A percentile compares a stretch with the other conserved stretches of the same genome.
phyloP scores from a whole-genome alignment of 2,329 filamentous ascomycete genomes.

The Chaetomium sp. region DNA sequence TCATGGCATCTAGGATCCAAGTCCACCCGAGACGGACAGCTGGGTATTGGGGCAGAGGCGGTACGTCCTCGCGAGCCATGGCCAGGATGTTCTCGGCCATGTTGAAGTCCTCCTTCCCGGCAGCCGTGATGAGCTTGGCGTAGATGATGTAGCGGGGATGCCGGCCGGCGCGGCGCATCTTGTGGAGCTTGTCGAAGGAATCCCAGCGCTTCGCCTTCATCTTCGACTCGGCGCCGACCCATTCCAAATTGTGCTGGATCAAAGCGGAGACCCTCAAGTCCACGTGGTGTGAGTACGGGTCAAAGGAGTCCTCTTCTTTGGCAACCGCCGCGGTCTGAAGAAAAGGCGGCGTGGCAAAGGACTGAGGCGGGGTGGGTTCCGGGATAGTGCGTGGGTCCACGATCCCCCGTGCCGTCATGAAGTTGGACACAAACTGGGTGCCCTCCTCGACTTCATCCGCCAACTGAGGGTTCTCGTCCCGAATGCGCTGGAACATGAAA shows the following conservation, averaged over 20 bases:
- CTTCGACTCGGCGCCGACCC: conserved; percentile 63
- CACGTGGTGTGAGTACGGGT: conserved; percentile 83
- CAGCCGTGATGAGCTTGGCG: conserved; percentile 86
- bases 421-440: conserved; percentile 59
- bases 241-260: conserved; percentile 86
- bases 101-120: conserved; percentile 74
- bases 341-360: conserved; percentile 46
- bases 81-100: conserved; percentile 79
- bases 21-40: conserved; percentile 94
- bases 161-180: conserved; percentile 85
- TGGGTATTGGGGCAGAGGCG: conserved; percentile 74
- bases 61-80: conserved; percentile 86
- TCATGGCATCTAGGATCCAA: conserved; percentile 92
- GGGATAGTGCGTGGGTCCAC: conserved; percentile 49
- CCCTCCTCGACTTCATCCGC: conserved; percentile 83
- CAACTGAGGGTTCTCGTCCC: conserved; percentile 51
- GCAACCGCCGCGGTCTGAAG: conserved; percentile 50
- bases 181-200: conserved; percentile 59
- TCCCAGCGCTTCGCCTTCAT: conserved; percentile 68
- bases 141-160: conserved; percentile 96
- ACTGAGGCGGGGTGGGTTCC: conserved; percentile 36
- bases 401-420: conserved; percentile 52
- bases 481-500: conserved; percentile 80
- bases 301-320: conserved; percentile 73
- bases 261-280: conserved; percentile 90